These are phyloP conservation scores for Hericium coralloides DNA, from an alignment of 768 basidiomycete species.

Conservation along the genomic window DNA sequence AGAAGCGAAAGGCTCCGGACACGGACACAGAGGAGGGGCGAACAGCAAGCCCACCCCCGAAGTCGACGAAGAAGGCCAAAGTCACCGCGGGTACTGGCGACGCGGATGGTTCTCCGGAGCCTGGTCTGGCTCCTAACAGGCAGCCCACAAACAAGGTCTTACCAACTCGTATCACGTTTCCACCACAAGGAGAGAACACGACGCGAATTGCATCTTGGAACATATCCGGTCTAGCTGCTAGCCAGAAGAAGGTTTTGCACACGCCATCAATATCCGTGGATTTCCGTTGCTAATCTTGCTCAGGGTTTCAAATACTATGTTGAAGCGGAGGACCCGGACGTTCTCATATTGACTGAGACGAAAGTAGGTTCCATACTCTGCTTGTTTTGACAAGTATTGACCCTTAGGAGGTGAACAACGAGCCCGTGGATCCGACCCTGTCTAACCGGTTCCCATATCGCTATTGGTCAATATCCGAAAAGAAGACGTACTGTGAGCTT, in stretches of 20 bases:
- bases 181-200: slow-evolving; percentile 36
- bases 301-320: slow-evolving; percentile 79
- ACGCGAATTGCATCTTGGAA: slow-evolving; percentile 68
- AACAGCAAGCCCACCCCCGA: neutral
- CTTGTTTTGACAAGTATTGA: neutral
- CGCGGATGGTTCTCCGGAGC: neutral
- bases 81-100: neutral
- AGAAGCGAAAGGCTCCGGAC: slow-evolving; percentile 5
- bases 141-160: slow-evolving; percentile 71
- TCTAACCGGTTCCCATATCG: slow-evolving; percentile 55
- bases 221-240: slow-evolving; percentile 66
- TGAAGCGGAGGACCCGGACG: slow-evolving; percentile 80
- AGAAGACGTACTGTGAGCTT: slow-evolving; percentile 67
- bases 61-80: slow-evolving; percentile 7
- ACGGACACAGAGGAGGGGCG: slow-evolving; percentile 2
- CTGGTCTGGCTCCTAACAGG: slow-evolving; percentile 26
- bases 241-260: slow-evolving; percentile 60
- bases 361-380: slow-evolving; percentile 38
- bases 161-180: slow-evolving; percentile 53
- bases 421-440: slow-evolving; percentile 50
- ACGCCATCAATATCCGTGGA: neutral
- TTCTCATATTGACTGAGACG: slow-evolving; percentile 79
- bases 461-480: slow-evolving; percentile 69
- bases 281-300: neutral
- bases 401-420: slow-evolving; percentile 53